A percentile compares a stretch with the other conserved stretches of the same genome.
Evolutionary conservation across 192 early-diverging fungal genomes (phyloP).

Genomic region (Diversispora epigaea): DNA sequence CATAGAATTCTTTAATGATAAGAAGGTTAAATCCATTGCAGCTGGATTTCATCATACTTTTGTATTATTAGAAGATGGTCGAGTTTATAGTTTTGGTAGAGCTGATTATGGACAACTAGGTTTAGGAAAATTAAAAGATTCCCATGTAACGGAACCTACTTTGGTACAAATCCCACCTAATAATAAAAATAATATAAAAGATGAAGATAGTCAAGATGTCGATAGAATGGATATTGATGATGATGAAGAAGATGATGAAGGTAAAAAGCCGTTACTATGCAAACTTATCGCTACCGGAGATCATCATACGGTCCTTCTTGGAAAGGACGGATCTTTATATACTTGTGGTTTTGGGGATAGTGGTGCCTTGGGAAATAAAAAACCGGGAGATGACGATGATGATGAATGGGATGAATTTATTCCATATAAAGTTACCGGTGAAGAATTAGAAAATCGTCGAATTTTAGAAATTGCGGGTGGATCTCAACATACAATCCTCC

Average conservation of each 20-base stretch:
- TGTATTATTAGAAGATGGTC: constrained; percentile 70
- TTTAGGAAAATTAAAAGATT: constrained; percentile 35
- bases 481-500: not conserved
- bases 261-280: constrained; percentile 21
- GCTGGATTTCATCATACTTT: constrained; percentile 88
- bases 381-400: not conserved
- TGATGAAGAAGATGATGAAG: not conserved
- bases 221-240: not conserved
- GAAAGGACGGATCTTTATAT: constrained; percentile 64
- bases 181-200: too few species aligned
- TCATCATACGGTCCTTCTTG: constrained; percentile 82
- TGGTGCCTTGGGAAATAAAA: constrained; percentile 72
- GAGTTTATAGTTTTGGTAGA: constrained; percentile 80
- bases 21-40: constrained; percentile 57
- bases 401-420: not conserved
- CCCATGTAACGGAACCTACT: too few species aligned
- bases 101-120: constrained; percentile 84
- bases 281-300: constrained; percentile 73
- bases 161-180: too few species aligned
- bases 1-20: constrained; percentile 48
- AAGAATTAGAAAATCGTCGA: not conserved
- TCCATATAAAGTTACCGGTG: not conserved
- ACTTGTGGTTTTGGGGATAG: constrained; percentile 90
- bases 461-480: not conserved
- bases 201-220: too few species aligned